Base-by-base conservation (phyloP, 441 rosid species). In the Biscutella laevigata region DNA sequence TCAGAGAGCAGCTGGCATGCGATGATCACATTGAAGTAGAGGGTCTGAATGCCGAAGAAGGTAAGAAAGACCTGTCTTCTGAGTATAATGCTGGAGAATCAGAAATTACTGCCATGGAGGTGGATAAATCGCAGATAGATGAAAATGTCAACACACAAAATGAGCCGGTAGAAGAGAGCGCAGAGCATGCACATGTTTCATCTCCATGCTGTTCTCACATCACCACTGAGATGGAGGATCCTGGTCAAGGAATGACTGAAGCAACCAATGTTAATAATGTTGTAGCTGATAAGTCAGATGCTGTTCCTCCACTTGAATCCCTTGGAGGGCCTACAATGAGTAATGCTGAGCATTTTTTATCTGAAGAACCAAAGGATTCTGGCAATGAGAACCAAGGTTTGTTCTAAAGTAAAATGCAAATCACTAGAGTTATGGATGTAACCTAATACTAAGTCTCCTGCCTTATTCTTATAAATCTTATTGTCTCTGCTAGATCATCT, bases 1-100 rank as follows among this genome's bases (percentile, higher is more conserved):
- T 73, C 68, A 77, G 86, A 71, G 84, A 84, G 59, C 77, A 72
- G 40, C 74, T 77, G 60, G 81, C 73, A 21, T 66, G 77, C 55
- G 88, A 79, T 68, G 92, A 84, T 71, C 89, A 74, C 56, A 39
- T 75, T 59, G 95, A 82, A 53, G 66, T 69, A 62, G 98, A 79
- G 62, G 77, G 74, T 72, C 74, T 57, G 49, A 72, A 64, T 71
- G 43, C 59, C 28, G 79, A 73, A 66, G 47, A 67, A 63, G 67
- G 44, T 29, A 71, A 53, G 48, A 69, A 34, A 37, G 71, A 68
- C 69, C 28, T 60, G 43, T 56, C 78, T 59, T 45, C 68, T 48
- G 66, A 51, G 20, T 40, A 62, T 65, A 57, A 53, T 60, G 58
- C 61, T 33, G 65, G 46, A 49, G 73, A 65, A 53, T 51, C 75